These are phyloP conservation scores for Trichoderma endophyticum DNA, from an alignment of 2,329 filamentous ascomycete genomes.

Conservation along the genomic window DNA sequence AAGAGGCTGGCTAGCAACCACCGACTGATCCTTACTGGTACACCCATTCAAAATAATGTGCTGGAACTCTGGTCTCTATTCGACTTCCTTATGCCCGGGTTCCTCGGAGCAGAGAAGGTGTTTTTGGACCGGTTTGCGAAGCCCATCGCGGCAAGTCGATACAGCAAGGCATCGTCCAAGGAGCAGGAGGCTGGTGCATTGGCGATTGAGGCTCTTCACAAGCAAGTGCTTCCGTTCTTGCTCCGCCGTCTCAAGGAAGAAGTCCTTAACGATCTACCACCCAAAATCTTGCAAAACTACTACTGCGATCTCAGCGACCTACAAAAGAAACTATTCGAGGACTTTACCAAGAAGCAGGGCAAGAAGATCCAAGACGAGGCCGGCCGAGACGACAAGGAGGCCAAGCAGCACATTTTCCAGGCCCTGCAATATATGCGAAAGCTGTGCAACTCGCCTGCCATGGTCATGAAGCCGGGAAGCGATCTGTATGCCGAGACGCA, in stretches of 20 bases:
- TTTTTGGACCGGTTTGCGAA: slow-evolving; percentile 94
- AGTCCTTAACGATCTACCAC: slow-evolving; percentile 90
- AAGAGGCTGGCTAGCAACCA: slow-evolving; percentile 90
- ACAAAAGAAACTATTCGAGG: slow-evolving; percentile 92
- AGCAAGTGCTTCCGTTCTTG: slow-evolving; percentile 95
- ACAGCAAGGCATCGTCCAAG: slow-evolving; percentile 95
- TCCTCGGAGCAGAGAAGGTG: slow-evolving; percentile 91
- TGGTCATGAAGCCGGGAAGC: slow-evolving; percentile 93
- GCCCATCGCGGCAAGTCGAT: slow-evolving; percentile 89
- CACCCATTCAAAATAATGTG: slow-evolving; percentile 97
- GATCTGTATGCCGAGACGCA: slow-evolving; percentile 88
- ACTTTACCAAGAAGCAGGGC: slow-evolving; percentile 91
- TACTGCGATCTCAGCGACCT: slow-evolving; percentile 97
- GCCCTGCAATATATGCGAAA: slow-evolving; percentile 99
- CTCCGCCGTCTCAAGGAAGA: slow-evolving; percentile 96
- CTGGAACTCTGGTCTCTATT: slow-evolving; percentile 96
- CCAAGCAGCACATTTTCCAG: slow-evolving; percentile 98
- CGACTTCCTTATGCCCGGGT: slow-evolving; percentile 98
- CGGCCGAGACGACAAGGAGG: slow-evolving; percentile 79
- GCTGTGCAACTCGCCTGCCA: slow-evolving; percentile 92
- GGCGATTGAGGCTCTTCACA: slow-evolving; percentile 96
- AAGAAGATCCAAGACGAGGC: slow-evolving; percentile 84
- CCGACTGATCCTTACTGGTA: slow-evolving; percentile 91
- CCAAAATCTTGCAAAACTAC: slow-evolving; percentile 98
- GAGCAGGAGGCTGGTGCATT: slow-evolving; percentile 96